Evolutionary conservation across 345 rosid genomes (phyloP).

Genomic region (Diplotaxis tenuifolia): DNA sequence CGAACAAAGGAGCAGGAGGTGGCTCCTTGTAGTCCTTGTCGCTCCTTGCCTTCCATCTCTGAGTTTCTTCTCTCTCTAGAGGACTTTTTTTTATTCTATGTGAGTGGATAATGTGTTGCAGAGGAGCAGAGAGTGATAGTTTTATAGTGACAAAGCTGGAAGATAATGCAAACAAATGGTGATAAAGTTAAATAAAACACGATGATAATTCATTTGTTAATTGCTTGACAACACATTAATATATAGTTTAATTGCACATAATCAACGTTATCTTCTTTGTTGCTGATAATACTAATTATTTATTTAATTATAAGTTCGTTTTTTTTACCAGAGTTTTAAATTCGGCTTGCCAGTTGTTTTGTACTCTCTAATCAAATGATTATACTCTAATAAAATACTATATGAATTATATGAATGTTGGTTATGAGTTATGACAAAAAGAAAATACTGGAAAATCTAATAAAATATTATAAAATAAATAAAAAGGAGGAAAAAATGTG

Average conservation of each 20-base stretch:
- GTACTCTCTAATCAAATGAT: not conserved
- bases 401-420: not conserved
- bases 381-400: not conserved
- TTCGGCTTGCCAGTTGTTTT: not conserved
- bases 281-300: not conserved
- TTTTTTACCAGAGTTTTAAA: not conserved
- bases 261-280: not conserved
- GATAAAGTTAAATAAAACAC: not conserved
- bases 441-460: not conserved
- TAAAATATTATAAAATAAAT: not conserved
- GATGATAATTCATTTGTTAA: not conserved
- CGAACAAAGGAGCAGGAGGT: conserved; percentile 47
- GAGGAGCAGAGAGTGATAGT: not conserved
- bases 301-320: not conserved
- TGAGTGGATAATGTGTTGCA: conserved; percentile 14
- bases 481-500: conserved; percentile 14
- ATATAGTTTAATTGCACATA: not conserved
- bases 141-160: not conserved
- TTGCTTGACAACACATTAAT: not conserved
- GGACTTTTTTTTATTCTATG: conserved; percentile 21
- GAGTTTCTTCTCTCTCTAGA: not conserved
- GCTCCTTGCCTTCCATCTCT: conserved; percentile 47
- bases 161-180: not conserved
- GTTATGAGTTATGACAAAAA: not conserved
- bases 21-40: conserved; percentile 54